Evolutionary conservation across 2,329 filamentous ascomycete genomes (phyloP).

Genomic region (Emydomyces testavorans): DNA sequence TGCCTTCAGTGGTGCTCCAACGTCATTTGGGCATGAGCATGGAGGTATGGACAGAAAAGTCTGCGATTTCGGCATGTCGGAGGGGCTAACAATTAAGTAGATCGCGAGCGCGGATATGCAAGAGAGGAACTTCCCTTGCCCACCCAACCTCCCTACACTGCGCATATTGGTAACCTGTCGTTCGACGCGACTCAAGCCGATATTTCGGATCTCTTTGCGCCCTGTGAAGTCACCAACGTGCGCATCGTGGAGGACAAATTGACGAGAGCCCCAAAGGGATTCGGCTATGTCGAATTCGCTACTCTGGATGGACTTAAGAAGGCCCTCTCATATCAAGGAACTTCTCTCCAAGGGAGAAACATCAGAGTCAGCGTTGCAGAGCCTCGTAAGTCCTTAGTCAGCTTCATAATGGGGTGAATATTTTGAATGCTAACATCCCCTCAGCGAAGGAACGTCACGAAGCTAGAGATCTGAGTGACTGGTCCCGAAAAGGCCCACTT

Average conservation of each 20-base stretch:
- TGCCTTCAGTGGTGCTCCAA: constrained; percentile 32
- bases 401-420: too few species aligned
- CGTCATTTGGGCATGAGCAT: constrained; percentile 29
- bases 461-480: constrained; percentile 71
- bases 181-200: constrained; percentile 82
- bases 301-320: constrained; percentile 81
- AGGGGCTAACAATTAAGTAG: constrained; percentile 17
- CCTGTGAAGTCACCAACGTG: constrained; percentile 76
- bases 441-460: constrained; percentile 79
- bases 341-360: constrained; percentile 72
- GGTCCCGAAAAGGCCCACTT: constrained; percentile 85
- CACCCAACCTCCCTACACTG: constrained; percentile 85
- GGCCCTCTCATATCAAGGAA: constrained; percentile 71
- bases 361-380: constrained; percentile 94
- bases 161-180: constrained; percentile 90
- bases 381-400: constrained; percentile 72
- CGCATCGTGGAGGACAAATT: constrained; percentile 95
- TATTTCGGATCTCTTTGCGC: constrained; percentile 73
- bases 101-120: constrained; percentile 31
- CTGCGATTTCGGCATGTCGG: not conserved
- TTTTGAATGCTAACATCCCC: constrained; percentile 2
- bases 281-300: constrained; percentile 92
- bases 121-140: constrained; percentile 72
- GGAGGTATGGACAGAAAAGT: constrained; percentile 22
- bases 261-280: constrained; percentile 88